Base-by-base conservation (phyloP, 345 rosid genomes). In the Eutrema yunnanense region DNA sequence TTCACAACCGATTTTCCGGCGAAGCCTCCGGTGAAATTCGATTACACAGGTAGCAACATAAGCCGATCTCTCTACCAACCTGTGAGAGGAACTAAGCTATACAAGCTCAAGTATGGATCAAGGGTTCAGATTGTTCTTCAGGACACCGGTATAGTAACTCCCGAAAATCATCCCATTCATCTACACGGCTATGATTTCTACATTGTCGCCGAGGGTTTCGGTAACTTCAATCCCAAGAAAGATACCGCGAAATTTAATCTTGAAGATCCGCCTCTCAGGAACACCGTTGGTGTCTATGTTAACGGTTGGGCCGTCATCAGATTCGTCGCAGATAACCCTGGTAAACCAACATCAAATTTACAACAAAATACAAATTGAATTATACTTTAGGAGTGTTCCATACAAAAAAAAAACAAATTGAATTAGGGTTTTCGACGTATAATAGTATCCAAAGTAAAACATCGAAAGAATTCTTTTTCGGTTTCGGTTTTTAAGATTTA, bases 311-410 rank as follows among this genome's bases (percentile, higher is more conserved):
- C 94, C 0, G 99, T 90, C 62, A 90, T 95, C 42, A 75, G 99
- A 85, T 92, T 95, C 61, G 88, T 95, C 14, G 98, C 99, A 0
- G 98, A 95, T 42, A 95, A 95, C 55, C 99, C 99, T 50, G 99
- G 98, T 94, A 82, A 70, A 4, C 14, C 26, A 51, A 41, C 9
- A 62, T 6, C 10, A 60, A 12, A 26, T 41, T 27, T 22, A 38
- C 32, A 19, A 5, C 34, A 36, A 48, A 6, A 47, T 0, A 0
- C 11, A 19, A 19, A 19, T 6, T n/a, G 29, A 52, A 9, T 2
- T 36, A 8, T 56, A 8, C 16, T n/a, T 4, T 14, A 47, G 3
- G 8, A 29, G 58, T 53, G 11, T 49, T 49, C 11, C 26, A 22
- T 22, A 22, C 26, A 0, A 32, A 32, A 4, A 47, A 19, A 5